These are phyloP conservation scores for Chrysopogon serrulatus DNA, from an alignment of 176 grass and related monocot species.

Conservation along the genomic window DNA sequence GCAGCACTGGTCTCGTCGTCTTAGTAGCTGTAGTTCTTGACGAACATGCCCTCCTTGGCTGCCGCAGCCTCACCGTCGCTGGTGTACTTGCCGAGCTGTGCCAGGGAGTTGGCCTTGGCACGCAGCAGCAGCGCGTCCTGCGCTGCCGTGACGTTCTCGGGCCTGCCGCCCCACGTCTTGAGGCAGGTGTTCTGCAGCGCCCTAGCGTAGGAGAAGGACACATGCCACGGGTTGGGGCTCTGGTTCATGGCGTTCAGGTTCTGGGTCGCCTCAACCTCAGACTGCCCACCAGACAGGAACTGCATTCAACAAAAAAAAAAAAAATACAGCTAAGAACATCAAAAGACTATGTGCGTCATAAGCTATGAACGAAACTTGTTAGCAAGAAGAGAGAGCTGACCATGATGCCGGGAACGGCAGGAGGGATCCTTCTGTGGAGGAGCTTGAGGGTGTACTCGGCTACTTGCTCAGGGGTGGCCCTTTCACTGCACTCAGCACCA, in stretches of 20 bases:
- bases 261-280: constrained; percentile 88
- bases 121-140: constrained; percentile 74
- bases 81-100: constrained; percentile 94
- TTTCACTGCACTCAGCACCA: constrained; percentile 82
- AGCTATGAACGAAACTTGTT: background rate
- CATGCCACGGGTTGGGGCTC: constrained; percentile 83
- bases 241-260: constrained; percentile 99
- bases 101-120: constrained; percentile 90
- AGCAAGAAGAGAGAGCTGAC: constrained; percentile 26
- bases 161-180: constrained; percentile 90
- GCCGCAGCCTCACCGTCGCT: constrained; percentile 80
- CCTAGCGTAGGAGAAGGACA: constrained; percentile 92
- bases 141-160: constrained; percentile 79
- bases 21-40: constrained; percentile 99
- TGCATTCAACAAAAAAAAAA: background rate
- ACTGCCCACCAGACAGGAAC: constrained; percentile 98
- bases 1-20: background rate
- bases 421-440: constrained; percentile 91
- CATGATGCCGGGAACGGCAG: constrained; percentile 93
- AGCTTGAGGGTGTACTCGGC: constrained; percentile 87
- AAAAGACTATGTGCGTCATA: background rate
- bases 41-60: constrained; percentile 81
- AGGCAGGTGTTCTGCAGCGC: constrained; percentile 98
- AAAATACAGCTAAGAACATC: background rate
- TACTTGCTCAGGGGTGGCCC: constrained; percentile 70